These are phyloP conservation scores for Cyclocybe aegerita DNA, from an alignment of 768 basidiomycete species.

Conservation along the genomic window DNA sequence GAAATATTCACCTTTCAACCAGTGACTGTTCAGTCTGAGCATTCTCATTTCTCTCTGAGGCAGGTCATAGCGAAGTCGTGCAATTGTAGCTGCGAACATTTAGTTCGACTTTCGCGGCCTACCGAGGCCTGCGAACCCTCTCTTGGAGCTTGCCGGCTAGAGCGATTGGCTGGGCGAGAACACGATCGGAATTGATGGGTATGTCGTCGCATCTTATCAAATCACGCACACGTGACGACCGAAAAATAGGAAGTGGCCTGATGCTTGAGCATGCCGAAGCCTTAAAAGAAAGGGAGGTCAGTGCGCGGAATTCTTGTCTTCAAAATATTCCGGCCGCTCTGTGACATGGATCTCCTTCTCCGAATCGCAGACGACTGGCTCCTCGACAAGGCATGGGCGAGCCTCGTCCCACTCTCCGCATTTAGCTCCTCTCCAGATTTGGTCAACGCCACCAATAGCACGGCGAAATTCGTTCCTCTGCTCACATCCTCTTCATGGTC, in stretches of 20 bases:
- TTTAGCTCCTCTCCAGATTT: constrained; percentile 32
- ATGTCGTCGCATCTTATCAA: neutral
- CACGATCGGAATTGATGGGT: too few relatives aligned
- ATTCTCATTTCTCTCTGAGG: too few relatives aligned
- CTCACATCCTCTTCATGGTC: constrained; percentile 46
- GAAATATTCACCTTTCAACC: too few relatives aligned
- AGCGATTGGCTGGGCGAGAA: too few relatives aligned
- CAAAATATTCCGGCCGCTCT: neutral
- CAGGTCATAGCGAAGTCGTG: too few relatives aligned
- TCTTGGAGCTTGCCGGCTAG: too few relatives aligned
- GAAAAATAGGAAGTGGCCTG: constrained; percentile 39
- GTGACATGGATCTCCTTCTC: constrained; percentile 83
- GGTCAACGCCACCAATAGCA: constrained; percentile 33
- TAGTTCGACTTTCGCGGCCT: neutral
- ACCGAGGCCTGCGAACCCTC: neutral
- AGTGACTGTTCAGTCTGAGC: too few relatives aligned
- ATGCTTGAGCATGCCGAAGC: constrained; percentile 25
- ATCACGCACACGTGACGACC: constrained; percentile 24
- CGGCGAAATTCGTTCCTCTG: constrained; percentile 30
- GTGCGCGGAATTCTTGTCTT: neutral
- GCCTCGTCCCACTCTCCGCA: constrained; percentile 64
- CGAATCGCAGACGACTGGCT: constrained; percentile 64
- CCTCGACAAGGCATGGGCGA: constrained; percentile 80
- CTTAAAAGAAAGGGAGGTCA: constrained; percentile 23
- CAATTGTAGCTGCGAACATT: too few relatives aligned